Evolutionary conservation across 768 basidiomycete genomes (phyloP).

Genomic region (Pisolithus microcarpus): DNA sequence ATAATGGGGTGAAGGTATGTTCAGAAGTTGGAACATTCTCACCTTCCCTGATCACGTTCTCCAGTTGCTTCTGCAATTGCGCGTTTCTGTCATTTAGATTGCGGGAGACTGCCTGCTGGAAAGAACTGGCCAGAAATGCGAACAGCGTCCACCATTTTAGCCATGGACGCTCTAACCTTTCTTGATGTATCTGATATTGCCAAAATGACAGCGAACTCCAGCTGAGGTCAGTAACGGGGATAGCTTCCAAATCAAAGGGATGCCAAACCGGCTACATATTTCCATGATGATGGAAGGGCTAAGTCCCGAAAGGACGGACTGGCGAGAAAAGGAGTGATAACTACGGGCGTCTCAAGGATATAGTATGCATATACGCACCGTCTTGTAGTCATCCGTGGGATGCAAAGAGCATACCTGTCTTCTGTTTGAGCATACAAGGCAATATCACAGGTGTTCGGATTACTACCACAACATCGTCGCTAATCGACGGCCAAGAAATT

Average conservation of each 20-base stretch:
- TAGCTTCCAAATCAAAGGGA: background rate
- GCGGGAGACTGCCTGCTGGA: slow-evolving; percentile 77
- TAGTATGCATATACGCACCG: slow-evolving; percentile 44
- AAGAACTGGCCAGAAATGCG: slow-evolving; percentile 34
- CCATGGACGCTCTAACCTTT: slow-evolving; percentile 43
- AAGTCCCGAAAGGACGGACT: slow-evolving; percentile 83
- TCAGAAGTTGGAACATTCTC: background rate
- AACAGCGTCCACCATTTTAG: background rate
- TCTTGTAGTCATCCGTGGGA: slow-evolving; percentile 88
- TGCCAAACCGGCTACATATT: slow-evolving; percentile 65
- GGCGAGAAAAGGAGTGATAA: slow-evolving; percentile 3
- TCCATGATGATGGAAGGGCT: slow-evolving; percentile 71
- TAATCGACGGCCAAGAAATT: slow-evolving; percentile 2
- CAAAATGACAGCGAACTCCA: slow-evolving; percentile 78
- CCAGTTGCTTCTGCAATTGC: slow-evolving; percentile 77
- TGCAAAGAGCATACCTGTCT: slow-evolving; percentile 70
- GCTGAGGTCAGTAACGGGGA: slow-evolving; percentile 4
- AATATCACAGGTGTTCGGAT: background rate
- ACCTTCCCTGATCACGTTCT: slow-evolving; percentile 85
- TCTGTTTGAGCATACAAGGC: slow-evolving; percentile 2
- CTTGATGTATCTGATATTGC: slow-evolving; percentile 87
- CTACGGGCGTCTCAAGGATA: background rate
- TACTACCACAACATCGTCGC: slow-evolving; percentile 55
- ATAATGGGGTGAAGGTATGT: background rate
- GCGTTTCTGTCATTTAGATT: slow-evolving; percentile 78